phyloP scores from a whole-genome alignment of 345 rosid genomes.

The Lepidium africanum region DNA sequence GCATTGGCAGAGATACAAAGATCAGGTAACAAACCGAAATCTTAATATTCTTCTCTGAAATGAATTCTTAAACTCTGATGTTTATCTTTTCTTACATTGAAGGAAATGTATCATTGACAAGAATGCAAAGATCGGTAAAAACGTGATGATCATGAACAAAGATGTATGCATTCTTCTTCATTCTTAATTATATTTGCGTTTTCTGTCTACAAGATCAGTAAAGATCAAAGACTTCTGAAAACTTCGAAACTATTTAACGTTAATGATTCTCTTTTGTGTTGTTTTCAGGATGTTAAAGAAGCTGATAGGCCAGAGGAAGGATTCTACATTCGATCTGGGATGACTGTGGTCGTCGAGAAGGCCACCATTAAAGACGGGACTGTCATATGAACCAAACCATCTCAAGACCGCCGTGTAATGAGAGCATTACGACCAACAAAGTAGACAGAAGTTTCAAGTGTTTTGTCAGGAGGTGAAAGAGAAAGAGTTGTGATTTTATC shows the following conservation, averaged over 20 bases:
- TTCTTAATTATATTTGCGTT: background rate
- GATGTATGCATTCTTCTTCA: slow-evolving; percentile 42
- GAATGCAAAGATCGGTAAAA: slow-evolving; percentile 83
- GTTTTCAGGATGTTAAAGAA: slow-evolving; percentile 65
- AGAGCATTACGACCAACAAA: background rate
- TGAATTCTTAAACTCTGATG: slow-evolving; percentile 9
- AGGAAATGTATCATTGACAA: slow-evolving; percentile 97
- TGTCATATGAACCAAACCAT: slow-evolving; percentile 38
- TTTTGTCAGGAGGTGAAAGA: background rate
- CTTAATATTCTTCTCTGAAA: background rate
- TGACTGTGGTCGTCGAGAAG: slow-evolving; percentile 67
- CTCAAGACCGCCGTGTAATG: background rate
- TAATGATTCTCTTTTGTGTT: background rate
- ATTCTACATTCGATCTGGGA: slow-evolving; percentile 73
- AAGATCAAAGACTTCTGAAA: background rate
- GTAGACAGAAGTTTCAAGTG: background rate
- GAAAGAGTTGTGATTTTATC: background rate
- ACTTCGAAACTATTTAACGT: background rate
- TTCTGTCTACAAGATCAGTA: background rate
- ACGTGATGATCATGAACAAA: slow-evolving; percentile 66
- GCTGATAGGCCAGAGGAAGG: slow-evolving; percentile 77
- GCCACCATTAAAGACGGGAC: slow-evolving; percentile 79
- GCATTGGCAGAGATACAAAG: slow-evolving; percentile 75
- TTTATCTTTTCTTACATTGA: background rate
- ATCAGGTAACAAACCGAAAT: slow-evolving; percentile 41